phyloP scores from a whole-genome alignment of 345 rosid species.

The Reutealis trisperma region DNA sequence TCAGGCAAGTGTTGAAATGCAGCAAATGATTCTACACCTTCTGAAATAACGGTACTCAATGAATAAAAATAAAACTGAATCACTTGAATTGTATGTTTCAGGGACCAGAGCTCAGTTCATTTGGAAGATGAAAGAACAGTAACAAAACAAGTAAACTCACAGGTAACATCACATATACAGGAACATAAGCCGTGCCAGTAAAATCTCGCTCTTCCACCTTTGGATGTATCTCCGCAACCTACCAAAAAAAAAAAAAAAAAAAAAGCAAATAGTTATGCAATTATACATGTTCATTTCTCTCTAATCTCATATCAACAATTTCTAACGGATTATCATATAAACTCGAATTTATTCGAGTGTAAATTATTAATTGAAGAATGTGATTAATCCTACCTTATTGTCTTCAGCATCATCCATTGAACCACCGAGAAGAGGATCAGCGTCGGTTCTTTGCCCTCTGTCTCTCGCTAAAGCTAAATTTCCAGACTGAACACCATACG shows the following conservation, averaged over 20 bases:
- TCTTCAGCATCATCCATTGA: slow-evolving; percentile 45
- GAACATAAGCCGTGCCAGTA: slow-evolving; percentile 77
- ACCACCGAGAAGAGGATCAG: slow-evolving; percentile 43
- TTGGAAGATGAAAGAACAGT: neutral
- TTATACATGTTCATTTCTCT: neutral
- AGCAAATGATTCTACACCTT: neutral
- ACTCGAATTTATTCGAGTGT: neutral
- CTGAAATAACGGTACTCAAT: neutral
- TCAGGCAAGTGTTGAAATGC: neutral
- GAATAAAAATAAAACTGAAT: neutral
- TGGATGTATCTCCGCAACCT: slow-evolving; percentile 50
- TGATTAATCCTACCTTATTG: slow-evolving; percentile 49
- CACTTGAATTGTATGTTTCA: neutral
- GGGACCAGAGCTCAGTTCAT: neutral
- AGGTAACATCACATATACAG: slow-evolving; percentile 92
- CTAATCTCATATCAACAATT: neutral
- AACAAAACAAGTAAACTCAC: slow-evolving; percentile 44
- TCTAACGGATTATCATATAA: neutral
- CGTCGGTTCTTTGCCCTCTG: slow-evolving; percentile 46
- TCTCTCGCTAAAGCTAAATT: slow-evolving; percentile 49
- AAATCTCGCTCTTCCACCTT: slow-evolving; percentile 71
- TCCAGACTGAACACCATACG: slow-evolving; percentile 29
- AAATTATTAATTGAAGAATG: neutral
- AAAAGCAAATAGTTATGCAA: no score
- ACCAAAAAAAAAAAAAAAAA: slow-evolving; percentile 16